A percentile compares a stretch with the other conserved stretches of the same genome.
Evolutionary conservation across 2,329 filamentous ascomycete species (phyloP).

Genomic region (Arachnomyces sp.): DNA sequence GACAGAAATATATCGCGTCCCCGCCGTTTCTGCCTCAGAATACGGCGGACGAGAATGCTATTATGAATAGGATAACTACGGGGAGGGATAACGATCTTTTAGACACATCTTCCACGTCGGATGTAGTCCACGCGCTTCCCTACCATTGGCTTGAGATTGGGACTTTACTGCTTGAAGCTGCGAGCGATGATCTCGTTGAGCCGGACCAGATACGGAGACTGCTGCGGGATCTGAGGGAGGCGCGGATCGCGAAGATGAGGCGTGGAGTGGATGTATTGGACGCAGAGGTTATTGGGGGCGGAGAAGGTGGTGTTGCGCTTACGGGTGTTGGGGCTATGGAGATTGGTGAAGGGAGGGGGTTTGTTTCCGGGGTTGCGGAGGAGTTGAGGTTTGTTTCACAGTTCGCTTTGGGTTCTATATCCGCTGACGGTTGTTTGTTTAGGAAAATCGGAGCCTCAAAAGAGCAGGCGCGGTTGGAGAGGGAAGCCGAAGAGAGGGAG

Average conservation of each 20-base stretch:
- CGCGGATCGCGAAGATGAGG: slow-evolving; percentile 81
- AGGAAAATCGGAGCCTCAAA: slow-evolving; percentile 73
- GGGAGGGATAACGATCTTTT: not conserved
- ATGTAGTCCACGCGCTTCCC: slow-evolving; percentile 54
- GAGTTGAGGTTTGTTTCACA: slow-evolving; percentile 53
- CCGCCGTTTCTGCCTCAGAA: slow-evolving; percentile 75
- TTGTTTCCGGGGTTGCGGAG: slow-evolving; percentile 80
- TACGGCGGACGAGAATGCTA: slow-evolving; percentile 45
- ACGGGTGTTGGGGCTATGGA: slow-evolving; percentile 90
- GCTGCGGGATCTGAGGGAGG: slow-evolving; percentile 75
- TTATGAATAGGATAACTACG: no score
- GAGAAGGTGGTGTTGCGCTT: slow-evolving; percentile 63
- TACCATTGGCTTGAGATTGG: slow-evolving; percentile 94
- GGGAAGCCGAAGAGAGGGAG: slow-evolving; percentile 61
- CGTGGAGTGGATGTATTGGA: slow-evolving; percentile 66
- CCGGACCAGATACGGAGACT: slow-evolving; percentile 67
- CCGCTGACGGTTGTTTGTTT: slow-evolving; percentile 2
- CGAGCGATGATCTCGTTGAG: slow-evolving; percentile 70
- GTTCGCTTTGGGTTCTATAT: not conserved
- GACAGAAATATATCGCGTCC: slow-evolving; percentile 38
- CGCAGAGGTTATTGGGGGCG: slow-evolving; percentile 40
- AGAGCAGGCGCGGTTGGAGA: slow-evolving; percentile 69
- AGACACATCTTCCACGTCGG: slow-evolving; percentile 45
- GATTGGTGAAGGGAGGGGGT: slow-evolving; percentile 75
- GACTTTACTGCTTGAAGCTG: slow-evolving; percentile 78